These are phyloP conservation scores for Tulasnella sp. DNA, from an alignment of 768 basidiomycete species.

Conservation along the genomic window DNA sequence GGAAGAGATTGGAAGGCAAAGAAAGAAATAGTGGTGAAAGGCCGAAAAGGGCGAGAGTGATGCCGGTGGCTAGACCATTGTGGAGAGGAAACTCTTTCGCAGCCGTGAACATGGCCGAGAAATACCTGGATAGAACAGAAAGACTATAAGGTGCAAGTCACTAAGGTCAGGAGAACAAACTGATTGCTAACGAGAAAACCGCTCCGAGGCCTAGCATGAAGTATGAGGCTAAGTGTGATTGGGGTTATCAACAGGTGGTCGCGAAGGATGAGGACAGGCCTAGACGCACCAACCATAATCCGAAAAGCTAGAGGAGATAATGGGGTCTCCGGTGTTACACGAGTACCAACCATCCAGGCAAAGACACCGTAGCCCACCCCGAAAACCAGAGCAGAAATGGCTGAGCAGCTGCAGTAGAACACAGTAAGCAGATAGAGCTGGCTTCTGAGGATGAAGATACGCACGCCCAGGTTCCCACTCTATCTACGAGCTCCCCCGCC, in stretches of 20 bases:
- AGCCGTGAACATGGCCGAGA: slow-evolving; percentile 71
- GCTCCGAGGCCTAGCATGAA: slow-evolving; percentile 68
- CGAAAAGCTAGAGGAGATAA: slow-evolving; percentile 42
- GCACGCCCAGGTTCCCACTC: slow-evolving; percentile 55
- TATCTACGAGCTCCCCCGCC: slow-evolving; percentile 65
- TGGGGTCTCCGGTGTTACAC: slow-evolving; percentile 40
- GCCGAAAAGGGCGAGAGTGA: slow-evolving; percentile 70
- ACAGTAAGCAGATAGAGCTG: neutral
- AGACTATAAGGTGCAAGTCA: neutral
- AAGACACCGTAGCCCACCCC: slow-evolving; percentile 59
- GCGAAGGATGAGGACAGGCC: neutral
- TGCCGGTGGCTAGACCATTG: slow-evolving; percentile 29
- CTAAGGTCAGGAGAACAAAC: neutral
- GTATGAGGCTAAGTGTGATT: slow-evolving; percentile 47
- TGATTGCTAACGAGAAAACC: slow-evolving; percentile 61
- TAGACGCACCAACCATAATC: slow-evolving; percentile 36
- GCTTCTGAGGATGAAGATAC: neutral
- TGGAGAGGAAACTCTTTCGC: slow-evolving; percentile 46
- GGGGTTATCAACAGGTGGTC: slow-evolving; percentile 6
- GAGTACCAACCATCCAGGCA: slow-evolving; percentile 51
- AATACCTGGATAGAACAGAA: slow-evolving; percentile 47
- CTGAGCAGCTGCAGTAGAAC: slow-evolving; percentile 47
- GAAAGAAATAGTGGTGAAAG: slow-evolving; percentile 75
- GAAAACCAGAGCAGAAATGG: slow-evolving; percentile 57
- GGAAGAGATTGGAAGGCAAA: slow-evolving; percentile 32